Conservation (phyloP, 306 rosid genomes). For the Canavalia gladiata region DNA sequence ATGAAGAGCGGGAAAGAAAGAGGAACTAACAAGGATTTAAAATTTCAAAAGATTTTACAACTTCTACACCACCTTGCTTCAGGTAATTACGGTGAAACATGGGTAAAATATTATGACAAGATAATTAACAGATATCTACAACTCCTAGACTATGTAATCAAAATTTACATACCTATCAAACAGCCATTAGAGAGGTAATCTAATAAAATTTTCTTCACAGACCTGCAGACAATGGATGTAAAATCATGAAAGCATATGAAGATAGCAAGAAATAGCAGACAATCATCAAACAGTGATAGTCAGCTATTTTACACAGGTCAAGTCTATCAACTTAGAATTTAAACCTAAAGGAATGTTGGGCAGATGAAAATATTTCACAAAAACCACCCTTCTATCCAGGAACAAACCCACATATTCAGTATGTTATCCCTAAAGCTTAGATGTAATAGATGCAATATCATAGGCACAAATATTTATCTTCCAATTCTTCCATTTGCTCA, state of each 20-base stretch:
- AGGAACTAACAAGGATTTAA: background rate
- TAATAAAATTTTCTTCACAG: slow-evolving; percentile 48
- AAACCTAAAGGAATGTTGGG: slow-evolving; percentile 11
- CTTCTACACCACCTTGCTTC: slow-evolving; percentile 36
- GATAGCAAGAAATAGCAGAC: slow-evolving; percentile 46
- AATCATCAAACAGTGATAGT: slow-evolving; percentile 44
- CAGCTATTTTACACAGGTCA: slow-evolving; percentile 44
- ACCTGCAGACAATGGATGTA: slow-evolving; percentile 61
- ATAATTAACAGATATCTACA: slow-evolving; percentile 17
- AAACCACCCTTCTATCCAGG: background rate
- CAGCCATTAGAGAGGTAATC: slow-evolving; percentile 46
- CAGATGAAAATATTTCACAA: slow-evolving; percentile 22
- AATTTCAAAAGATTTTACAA: slow-evolving; percentile 47
- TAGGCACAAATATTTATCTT: slow-evolving; percentile 15
- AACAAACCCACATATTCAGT: slow-evolving; percentile 28
- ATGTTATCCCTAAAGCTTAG: background rate
- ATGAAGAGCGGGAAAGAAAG: background rate
- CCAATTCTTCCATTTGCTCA: slow-evolving; percentile 31
- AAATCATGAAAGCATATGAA: slow-evolving; percentile 47
- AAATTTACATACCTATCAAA: slow-evolving; percentile 48
- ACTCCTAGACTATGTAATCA: slow-evolving; percentile 31
- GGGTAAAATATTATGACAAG: slow-evolving; percentile 13
- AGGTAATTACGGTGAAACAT: slow-evolving; percentile 5
- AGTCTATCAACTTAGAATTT: slow-evolving; percentile 39
- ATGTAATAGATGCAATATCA: background rate